Evolutionary conservation across 306 rosid genomes (phyloP), one percentile per base, ranked within the genome.

Genomic region (Canavalia ensiformis): DNA sequence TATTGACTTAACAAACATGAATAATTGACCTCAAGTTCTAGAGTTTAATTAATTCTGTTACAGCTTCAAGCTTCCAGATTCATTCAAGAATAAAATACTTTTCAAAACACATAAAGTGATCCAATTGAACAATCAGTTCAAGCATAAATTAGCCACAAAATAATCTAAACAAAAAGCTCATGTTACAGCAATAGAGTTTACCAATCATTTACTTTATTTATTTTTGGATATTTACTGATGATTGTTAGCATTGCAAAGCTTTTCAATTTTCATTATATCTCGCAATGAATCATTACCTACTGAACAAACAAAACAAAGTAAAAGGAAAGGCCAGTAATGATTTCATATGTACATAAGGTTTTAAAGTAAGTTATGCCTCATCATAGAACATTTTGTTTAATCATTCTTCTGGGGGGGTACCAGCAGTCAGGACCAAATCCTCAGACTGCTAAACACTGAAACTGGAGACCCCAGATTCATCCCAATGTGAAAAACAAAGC

Each of bases 41-140:
- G 37, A 35, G 28, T 45, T 33, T 78, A 55, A 78, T 29, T 54
- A 64, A 64, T 65, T 71, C 31, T 13, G 46, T 39, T 57, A 62
- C 31, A 30, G n/a, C 66, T 62, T 72, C 47, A 59, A 8, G 41
- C 4, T 31, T 31, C 18, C 12, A 12, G 56, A 8, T 67, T 54
- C 67, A 11, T 54, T 54, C 68, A 55, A 66, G 13, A 46, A 69
- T 42, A 42, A 55, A 25, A 65, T 60, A 45, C 29, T 54, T 46
- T 55, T 41, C 55, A 55, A 55, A 13, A 42, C 42, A 39, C 7
- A 44, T 6, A 42, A 66, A 67, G 68, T 55, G 51, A 41, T 29
- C 30, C 68, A 67, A 42, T 57, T 67, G 33, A 66, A 67, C 34
- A 76, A 9, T 9, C 25, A 31, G 3, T 28, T 39, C 3, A n/a